Evolutionary conservation across 176 grass and related monocot genomes (phyloP).

Genomic region (Eleusine coracana): DNA sequence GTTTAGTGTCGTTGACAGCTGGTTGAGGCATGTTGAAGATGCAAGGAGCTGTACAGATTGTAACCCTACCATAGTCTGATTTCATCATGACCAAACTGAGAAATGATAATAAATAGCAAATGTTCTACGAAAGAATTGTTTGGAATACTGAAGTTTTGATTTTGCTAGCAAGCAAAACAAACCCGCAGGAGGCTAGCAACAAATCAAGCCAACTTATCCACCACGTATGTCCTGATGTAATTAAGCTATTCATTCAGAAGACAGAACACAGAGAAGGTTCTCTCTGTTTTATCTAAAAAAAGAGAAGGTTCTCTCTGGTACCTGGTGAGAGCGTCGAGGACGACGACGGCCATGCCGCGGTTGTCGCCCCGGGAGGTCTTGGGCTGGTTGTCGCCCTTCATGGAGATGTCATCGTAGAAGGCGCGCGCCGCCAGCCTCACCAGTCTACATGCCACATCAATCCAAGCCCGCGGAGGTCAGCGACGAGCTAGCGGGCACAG

Average conservation of each 20-base stretch:
- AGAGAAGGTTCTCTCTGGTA: not conserved
- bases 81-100: not conserved
- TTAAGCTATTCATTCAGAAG: not conserved
- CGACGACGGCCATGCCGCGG: conserved; percentile 95
- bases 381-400: conserved; percentile 91
- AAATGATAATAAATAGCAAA: not conserved
- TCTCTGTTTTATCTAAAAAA: not conserved
- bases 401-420: conserved; percentile 91
- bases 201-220: not conserved
- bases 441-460: conserved; percentile 40
- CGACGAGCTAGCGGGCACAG: not conserved
- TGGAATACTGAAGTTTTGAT: not conserved
- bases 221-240: not conserved
- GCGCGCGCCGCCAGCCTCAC: conserved; percentile 86
- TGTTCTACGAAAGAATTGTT: not conserved
- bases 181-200: not conserved
- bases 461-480: conserved; percentile 18
- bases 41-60: not conserved
- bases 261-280: not conserved
- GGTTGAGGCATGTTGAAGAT: not conserved
- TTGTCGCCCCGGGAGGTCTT: conserved; percentile 94
- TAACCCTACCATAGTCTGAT: not conserved
- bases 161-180: not conserved
- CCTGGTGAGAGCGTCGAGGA: conserved; percentile 90
- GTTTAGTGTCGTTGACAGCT: not conserved